A percentile compares a stretch with the other conserved stretches of the same genome.
Conservation (phyloP, 2,329 filamentous ascomycete species). For the Penicillium fuscoglaucum region DNA sequence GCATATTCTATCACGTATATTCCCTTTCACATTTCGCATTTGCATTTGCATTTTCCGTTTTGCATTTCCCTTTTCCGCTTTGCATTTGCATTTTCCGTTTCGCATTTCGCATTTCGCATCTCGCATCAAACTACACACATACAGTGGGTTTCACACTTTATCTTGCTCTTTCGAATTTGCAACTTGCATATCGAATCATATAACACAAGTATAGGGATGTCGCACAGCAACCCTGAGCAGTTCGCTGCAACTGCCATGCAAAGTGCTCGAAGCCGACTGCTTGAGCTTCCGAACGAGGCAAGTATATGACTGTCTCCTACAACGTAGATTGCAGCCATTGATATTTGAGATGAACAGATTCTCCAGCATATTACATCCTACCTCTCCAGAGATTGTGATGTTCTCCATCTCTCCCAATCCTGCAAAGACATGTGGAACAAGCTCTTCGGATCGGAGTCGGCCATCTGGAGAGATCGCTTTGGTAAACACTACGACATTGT, state of each 20-base stretch:
- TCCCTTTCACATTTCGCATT: background rate
- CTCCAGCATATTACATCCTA: constrained; percentile 34
- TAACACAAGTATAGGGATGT: background rate
- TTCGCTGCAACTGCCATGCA: background rate
- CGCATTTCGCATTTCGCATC: background rate
- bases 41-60: background rate
- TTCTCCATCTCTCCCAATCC: constrained; percentile 31
- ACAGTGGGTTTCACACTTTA: background rate
- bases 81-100: background rate
- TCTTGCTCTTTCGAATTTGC: background rate
- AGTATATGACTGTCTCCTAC: background rate
- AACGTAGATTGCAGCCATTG: background rate
- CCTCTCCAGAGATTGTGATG: constrained; percentile 33
- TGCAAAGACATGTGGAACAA: constrained; percentile 27
- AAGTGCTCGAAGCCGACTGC: background rate
- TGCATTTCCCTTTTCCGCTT: too few species aligned
- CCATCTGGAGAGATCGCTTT: constrained; percentile 40
- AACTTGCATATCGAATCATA: background rate
- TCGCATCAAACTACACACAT: background rate
- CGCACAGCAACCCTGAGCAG: background rate
- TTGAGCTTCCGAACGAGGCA: constrained; percentile 23
- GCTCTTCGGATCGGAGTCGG: constrained; percentile 31
- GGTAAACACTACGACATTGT: constrained; percentile 36
- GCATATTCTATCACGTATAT: background rate
- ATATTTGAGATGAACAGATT: constrained; percentile 23